Conservation (phyloP, 768 basidiomycete genomes). For the Hygrocybe punicea region DNA sequence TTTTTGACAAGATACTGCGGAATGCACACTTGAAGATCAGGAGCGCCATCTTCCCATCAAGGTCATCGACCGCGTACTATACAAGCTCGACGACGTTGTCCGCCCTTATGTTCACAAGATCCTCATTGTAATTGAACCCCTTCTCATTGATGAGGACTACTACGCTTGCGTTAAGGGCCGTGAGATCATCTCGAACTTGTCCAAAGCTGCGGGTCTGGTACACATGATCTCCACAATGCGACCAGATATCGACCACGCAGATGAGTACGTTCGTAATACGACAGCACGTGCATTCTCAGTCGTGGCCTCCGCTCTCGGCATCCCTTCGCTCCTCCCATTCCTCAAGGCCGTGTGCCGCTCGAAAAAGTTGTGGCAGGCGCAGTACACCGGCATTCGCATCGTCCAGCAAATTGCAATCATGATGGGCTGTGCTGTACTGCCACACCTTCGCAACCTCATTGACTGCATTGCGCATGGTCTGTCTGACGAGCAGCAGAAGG, state of each 20-base stretch:
- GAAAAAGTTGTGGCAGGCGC: conserved; percentile 99
- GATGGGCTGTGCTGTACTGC: conserved; percentile 99
- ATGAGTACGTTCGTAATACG: conserved; percentile 98
- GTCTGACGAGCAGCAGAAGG: conserved; percentile 94
- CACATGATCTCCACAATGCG: conserved; percentile 99
- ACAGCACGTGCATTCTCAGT: conserved; percentile 99
- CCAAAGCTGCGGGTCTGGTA: conserved; percentile 95
- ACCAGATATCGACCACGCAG: conserved; percentile 98
- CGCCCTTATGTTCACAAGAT: conserved; percentile 99
- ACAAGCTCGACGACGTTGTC: conserved; percentile 98
- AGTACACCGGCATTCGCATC: conserved; percentile 98
- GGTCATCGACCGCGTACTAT: conserved; percentile 96
- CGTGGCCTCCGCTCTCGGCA: conserved; percentile 96
- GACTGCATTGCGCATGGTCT: conserved; percentile 93
- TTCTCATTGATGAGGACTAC: conserved; percentile 97
- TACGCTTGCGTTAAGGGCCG: conserved; percentile 96
- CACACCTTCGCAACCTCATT: conserved; percentile 93
- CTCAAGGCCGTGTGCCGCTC: conserved; percentile 97
- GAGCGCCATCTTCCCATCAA: conserved; percentile 98
- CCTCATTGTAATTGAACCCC: conserved; percentile 97
- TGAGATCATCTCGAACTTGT: conserved; percentile 97
- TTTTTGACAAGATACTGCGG: conserved; percentile 99
- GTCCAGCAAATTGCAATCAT: conserved; percentile 99
- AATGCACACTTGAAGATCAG: conserved; percentile 95
- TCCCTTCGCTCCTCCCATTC: conserved; percentile 96